phyloP scores from a whole-genome alignment of 202 grass and related monocot species.

The Bolboschoenoplectus hybrid region DNA sequence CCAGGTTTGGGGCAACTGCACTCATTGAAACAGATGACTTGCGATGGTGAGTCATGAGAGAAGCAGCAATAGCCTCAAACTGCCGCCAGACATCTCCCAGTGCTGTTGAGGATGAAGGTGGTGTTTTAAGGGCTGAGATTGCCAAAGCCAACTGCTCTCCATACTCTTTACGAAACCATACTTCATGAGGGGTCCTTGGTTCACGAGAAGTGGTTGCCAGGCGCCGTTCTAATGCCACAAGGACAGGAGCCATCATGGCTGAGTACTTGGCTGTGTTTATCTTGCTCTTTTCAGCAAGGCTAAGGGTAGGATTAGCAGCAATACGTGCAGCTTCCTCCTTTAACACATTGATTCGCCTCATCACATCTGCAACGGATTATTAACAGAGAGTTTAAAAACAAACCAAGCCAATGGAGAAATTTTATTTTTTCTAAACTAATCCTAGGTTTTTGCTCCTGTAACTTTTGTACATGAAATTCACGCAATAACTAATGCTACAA shows the following conservation, averaged over 20 bases:
- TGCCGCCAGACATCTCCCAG: slow-evolving; percentile 85
- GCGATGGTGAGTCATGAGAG: slow-evolving; percentile 79
- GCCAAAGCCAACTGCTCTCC: slow-evolving; percentile 70
- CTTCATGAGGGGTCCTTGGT: slow-evolving; percentile 82
- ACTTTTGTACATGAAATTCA: background rate
- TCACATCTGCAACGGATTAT: slow-evolving; percentile 68
- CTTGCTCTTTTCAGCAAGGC: slow-evolving; percentile 83
- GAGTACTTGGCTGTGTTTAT: slow-evolving; percentile 96
- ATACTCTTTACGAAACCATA: slow-evolving; percentile 94
- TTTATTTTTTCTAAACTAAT: slow-evolving; percentile 13
- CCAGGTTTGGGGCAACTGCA: slow-evolving; percentile 87
- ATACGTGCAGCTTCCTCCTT: slow-evolving; percentile 95
- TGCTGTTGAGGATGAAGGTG: slow-evolving; percentile 66
- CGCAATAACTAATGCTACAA: slow-evolving; percentile 3
- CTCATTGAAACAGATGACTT: slow-evolving; percentile 77
- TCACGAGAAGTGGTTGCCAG: slow-evolving; percentile 84
- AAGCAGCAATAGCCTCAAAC: slow-evolving; percentile 82
- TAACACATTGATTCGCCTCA: slow-evolving; percentile 88
- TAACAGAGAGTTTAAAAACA: background rate
- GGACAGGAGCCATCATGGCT: slow-evolving; percentile 93
- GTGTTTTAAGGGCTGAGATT: slow-evolving; percentile 70
- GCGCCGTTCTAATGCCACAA: slow-evolving; percentile 95
- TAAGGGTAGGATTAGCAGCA: slow-evolving; percentile 88
- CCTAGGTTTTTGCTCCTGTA: background rate
- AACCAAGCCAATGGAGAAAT: background rate